phyloP scores from a whole-genome alignment of 2,329 filamentous ascomycete genomes.

The Arthrobotrys sphaeroides region DNA sequence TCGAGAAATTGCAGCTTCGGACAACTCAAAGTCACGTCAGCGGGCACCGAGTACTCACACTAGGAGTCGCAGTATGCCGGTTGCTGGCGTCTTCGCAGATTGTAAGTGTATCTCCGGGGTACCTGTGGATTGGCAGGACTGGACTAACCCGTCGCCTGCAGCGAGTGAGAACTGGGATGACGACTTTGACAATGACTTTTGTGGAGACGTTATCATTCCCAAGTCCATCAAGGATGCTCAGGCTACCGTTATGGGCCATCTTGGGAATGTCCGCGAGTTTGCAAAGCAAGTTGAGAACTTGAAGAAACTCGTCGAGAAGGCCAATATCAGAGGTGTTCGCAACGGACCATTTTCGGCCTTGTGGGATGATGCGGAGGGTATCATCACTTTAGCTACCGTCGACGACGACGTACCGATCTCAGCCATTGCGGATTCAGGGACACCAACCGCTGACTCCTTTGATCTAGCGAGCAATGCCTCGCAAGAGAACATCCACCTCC shows the following conservation, averaged over 20 bases:
- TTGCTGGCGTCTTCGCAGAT: slow-evolving; percentile 52
- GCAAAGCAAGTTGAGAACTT: slow-evolving; percentile 81
- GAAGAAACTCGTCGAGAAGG: slow-evolving; percentile 78
- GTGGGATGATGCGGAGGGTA: slow-evolving; percentile 85
- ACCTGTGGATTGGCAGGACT: background rate
- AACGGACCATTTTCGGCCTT: slow-evolving; percentile 69
- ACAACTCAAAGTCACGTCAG: slow-evolving; percentile 48
- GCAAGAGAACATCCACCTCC: slow-evolving; percentile 51
- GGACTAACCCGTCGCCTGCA: slow-evolving; percentile 28
- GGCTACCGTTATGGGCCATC: slow-evolving; percentile 82
- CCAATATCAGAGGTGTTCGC: slow-evolving; percentile 73
- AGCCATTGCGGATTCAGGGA: slow-evolving; percentile 34
- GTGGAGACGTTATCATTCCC: slow-evolving; percentile 73
- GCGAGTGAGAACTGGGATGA: slow-evolving; percentile 86
- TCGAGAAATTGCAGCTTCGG: slow-evolving; percentile 45
- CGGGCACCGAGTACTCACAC: slow-evolving; percentile 51
- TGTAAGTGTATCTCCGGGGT: slow-evolving; percentile 21
- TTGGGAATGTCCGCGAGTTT: slow-evolving; percentile 82
- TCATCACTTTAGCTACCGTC: slow-evolving; percentile 82
- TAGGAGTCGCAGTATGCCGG: slow-evolving; percentile 52
- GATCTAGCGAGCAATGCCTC: slow-evolving; percentile 48
- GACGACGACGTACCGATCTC: slow-evolving; percentile 68
- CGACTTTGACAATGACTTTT: slow-evolving; percentile 73
- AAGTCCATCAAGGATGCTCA: slow-evolving; percentile 82
- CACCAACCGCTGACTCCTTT: slow-evolving; percentile 37